A percentile compares a stretch with the other conserved stretches of the same genome.
phyloP scores from a whole-genome alignment of 352 stramenopile genomes.

The Phytophthora rubi region DNA sequence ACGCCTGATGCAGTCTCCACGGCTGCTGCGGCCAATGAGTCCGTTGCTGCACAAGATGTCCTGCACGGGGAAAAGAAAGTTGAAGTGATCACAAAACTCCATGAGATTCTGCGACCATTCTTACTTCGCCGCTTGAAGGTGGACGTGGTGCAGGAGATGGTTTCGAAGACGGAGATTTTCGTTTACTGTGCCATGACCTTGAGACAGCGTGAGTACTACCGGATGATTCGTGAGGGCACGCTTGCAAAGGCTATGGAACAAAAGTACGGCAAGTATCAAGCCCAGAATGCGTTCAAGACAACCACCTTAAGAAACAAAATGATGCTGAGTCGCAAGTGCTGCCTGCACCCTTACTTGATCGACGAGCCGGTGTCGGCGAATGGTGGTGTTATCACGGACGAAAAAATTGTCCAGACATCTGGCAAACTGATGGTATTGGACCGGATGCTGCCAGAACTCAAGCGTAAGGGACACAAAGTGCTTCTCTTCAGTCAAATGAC shows the following conservation, averaged over 20 bases:
- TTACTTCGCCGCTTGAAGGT: conserved; percentile 96
- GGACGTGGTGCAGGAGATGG: conserved; percentile 94
- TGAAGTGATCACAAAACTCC: conserved; percentile 95
- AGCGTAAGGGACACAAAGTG: conserved; percentile 96
- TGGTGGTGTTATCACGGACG: conserved; percentile 74
- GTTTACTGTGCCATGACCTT: conserved; percentile 96
- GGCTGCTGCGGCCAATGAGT: conserved; percentile 57
- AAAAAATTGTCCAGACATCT: conserved; percentile 92
- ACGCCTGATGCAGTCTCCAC: conserved; percentile 82
- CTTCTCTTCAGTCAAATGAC: conserved; percentile 99
- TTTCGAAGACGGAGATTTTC: conserved; percentile 97
- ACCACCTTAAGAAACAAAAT: conserved; percentile 73
- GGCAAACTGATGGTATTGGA: conserved; percentile 99
- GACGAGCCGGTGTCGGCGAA: conserved; percentile 71
- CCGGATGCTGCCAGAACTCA: conserved; percentile 96
- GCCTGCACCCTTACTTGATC: conserved; percentile 91
- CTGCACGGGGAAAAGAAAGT: conserved; percentile 92
- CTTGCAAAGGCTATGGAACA: conserved; percentile 88
- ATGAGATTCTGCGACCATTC: conserved; percentile 98
- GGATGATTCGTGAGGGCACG: conserved; percentile 91
- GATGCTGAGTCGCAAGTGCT: conserved; percentile 89
- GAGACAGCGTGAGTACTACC: conserved; percentile 95
- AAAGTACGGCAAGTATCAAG: conserved; percentile 76
- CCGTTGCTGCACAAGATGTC: conserved; percentile 85
- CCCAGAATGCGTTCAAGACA: conserved; percentile 53